These are phyloP conservation scores for Wickerhamomyces bisporus DNA, from an alignment of 805 yeast genomes.

Conservation along the genomic window DNA sequence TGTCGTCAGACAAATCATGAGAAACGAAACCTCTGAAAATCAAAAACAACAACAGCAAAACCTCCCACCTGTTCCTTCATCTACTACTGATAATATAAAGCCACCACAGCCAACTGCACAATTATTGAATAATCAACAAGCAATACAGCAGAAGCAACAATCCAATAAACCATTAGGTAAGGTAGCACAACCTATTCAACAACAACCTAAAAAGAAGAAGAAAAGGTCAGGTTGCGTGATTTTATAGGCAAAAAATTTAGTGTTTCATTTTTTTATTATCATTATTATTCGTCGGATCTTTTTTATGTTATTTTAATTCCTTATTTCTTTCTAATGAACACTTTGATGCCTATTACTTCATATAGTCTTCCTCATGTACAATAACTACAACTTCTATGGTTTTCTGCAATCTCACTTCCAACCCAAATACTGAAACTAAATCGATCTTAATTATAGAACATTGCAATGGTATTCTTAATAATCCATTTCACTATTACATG, in stretches of 20 bases:
- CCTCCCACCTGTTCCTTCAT: not conserved
- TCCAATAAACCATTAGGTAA: slow-evolving; percentile 16
- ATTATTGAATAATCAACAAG: not conserved
- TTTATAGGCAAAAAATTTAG: too few relatives aligned
- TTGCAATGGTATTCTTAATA: too few relatives aligned
- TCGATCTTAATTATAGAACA: too few relatives aligned
- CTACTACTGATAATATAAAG: too few relatives aligned
- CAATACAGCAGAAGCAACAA: not conserved
- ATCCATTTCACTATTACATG: too few relatives aligned
- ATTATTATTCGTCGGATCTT: too few relatives aligned
- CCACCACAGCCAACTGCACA: slow-evolving; percentile 2
- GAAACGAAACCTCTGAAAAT: slow-evolving; percentile 45
- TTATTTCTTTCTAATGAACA: not conserved
- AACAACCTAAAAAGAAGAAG: slow-evolving; percentile 20
- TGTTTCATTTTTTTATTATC: too few relatives aligned
- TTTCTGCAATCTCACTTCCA: too few relatives aligned
- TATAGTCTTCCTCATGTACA: not conserved
- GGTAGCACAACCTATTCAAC: slow-evolving; percentile 2
- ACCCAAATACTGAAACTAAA: too few relatives aligned
- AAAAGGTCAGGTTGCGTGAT: slow-evolving; percentile 24
- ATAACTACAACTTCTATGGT: too few relatives aligned
- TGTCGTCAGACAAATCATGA: slow-evolving; percentile 83
- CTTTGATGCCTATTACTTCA: not conserved
- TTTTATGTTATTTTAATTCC: too few relatives aligned
- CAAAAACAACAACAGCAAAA: slow-evolving; percentile 1